Percentiles rank a stretch among this genome's conserved stretches.
These are phyloP conservation scores for Francoa sonchifolia DNA, from an alignment of 441 rosid genomes.

Conservation along the genomic window DNA sequence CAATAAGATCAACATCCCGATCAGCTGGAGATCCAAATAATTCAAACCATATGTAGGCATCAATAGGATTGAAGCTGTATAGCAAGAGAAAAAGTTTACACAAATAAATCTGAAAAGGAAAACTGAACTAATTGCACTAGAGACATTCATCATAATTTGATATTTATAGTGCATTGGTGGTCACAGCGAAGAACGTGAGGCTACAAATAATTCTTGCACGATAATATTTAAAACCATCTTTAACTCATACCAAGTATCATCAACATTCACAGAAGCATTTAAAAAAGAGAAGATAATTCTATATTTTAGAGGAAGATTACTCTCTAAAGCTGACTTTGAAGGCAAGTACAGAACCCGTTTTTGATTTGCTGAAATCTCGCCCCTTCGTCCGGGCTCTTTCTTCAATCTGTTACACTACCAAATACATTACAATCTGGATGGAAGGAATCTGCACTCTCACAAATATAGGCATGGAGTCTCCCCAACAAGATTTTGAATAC, in stretches of 20 bases:
- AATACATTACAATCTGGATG: not conserved
- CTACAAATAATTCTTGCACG: no score
- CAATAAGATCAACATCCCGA: constrained; percentile 67
- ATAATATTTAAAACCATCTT: no score
- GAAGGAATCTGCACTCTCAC: not conserved
- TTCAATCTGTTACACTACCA: constrained; percentile 39
- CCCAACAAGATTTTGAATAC: no score
- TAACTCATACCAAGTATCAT: not conserved
- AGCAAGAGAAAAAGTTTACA: constrained; percentile 4
- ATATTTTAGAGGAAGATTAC: constrained; percentile 17
- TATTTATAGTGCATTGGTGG: no score
- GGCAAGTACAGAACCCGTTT: constrained; percentile 76
- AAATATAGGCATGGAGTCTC: not conserved
- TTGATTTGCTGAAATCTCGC: constrained; percentile 48
- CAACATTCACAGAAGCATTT: no score
- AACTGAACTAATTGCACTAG: not conserved
- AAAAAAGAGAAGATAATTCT: not conserved
- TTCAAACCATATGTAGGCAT: constrained; percentile 83
- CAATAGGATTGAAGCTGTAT: constrained; percentile 69
- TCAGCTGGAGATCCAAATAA: constrained; percentile 74
- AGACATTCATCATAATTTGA: no score
- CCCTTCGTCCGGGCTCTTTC: constrained; percentile 81
- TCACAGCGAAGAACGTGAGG: no score
- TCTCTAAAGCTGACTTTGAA: constrained; percentile 93
- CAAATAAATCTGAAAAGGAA: not conserved